Evolutionary conservation across 2,329 filamentous ascomycete genomes (phyloP).

Genomic region (Didymella segeticola): DNA sequence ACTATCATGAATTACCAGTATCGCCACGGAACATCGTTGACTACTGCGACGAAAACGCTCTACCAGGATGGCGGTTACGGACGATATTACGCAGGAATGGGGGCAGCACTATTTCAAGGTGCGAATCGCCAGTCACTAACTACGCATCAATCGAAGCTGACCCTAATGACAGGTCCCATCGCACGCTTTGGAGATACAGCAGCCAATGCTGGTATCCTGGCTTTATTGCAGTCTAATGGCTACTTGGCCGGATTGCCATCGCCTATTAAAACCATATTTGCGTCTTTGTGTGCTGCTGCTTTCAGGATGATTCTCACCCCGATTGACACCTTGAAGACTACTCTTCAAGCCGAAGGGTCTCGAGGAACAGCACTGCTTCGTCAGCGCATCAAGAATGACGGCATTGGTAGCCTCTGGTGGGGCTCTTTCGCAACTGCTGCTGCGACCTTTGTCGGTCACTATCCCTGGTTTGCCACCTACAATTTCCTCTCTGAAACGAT

Average conservation of each 20-base stretch:
- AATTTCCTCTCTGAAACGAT: conserved; percentile 36
- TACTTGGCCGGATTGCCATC: conserved; percentile 34
- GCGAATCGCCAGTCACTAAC: neutral
- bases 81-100: conserved; percentile 37
- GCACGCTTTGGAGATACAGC: conserved; percentile 41
- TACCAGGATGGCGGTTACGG: conserved; percentile 35
- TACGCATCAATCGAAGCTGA: neutral
- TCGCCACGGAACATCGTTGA: conserved; percentile 35
- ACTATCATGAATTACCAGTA: conserved; percentile 45
- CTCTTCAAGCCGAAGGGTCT: conserved; percentile 35
- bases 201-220: conserved; percentile 39
- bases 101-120: conserved; percentile 36
- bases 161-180: conserved; percentile 23
- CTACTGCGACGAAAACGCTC: conserved; percentile 33
- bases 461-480: conserved; percentile 41
- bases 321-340: conserved; percentile 40
- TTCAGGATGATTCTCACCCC: conserved; percentile 39
- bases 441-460: conserved; percentile 40
- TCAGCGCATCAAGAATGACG: conserved; percentile 34
- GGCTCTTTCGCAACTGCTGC: conserved; percentile 41
- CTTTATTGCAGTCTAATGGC: conserved; percentile 34
- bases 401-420: conserved; percentile 40
- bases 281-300: conserved; percentile 34
- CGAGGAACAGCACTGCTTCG: conserved; percentile 30
- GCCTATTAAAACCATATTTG: conserved; percentile 37